Evolutionary conservation across 2,329 filamentous ascomycete genomes (phyloP), one percentile per base, ranked within the genome.

Genomic region (Neocatenulostroma microsporum): DNA sequence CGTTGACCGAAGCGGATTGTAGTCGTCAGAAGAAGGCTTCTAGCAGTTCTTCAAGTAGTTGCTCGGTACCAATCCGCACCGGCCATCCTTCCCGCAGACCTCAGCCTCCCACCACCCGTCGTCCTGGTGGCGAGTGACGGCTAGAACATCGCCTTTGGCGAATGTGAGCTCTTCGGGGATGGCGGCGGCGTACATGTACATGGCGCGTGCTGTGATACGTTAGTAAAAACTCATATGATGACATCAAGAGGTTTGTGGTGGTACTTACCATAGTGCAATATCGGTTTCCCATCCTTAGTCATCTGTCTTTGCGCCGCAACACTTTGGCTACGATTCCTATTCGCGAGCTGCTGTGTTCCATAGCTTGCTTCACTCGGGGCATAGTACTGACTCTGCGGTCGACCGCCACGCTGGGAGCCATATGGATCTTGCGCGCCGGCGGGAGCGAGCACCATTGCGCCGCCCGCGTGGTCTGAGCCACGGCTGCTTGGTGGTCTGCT

Each of bases 71-170:
- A 82, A 62, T 18, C 78, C 78, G 12, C 71, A 60, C 26, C 64
- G 59, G 27, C 64, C 64, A 45, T 67, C 67, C 50, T 69, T 71
- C 14, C 80, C 80, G 30, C 88, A 84, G 26, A 95, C 77, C 61
- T 95, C 89, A 10, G 93, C 93, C 67, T 98, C 91, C 91, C 93
- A 98, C 91, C 91, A 98, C 14, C 91, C 91, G 57, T 98, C 91
- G 58, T 98, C 91, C 63, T 98, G 91, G 54, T 94, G 78, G 42
- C 88, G 75, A 30, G 95, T 69, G 12, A 98, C 80, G 2, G 89
- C 86, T 10, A 98, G 70, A 40, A 89, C 78, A 56, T 98, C 93
- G 31, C 88, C 88, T 67, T 98, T 98, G 30, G 73, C 72, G 61
- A 98, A 98, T 11, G 83, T 82, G 14, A 98, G 68, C 63, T 98